Percentiles rank a stretch among this genome's conserved stretches.
Conservation (phyloP, 2,329 filamentous ascomycete species). For the Onygenales sp. region DNA sequence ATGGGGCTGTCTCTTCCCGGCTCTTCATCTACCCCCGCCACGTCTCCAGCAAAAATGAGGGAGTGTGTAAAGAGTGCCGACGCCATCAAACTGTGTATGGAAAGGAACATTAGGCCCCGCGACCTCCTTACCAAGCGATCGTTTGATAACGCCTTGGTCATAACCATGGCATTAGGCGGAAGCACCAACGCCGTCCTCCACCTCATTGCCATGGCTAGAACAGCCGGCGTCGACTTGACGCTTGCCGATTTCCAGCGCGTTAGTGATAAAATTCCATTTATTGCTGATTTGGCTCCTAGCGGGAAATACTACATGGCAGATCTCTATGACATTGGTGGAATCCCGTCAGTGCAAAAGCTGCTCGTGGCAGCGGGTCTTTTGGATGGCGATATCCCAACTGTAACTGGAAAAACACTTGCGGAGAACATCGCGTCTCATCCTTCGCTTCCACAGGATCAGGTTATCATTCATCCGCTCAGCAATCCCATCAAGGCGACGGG, state of each 20-base stretch:
- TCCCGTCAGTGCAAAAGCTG: conserved; percentile 76
- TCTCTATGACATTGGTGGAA: conserved; percentile 75
- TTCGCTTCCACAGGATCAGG: conserved; percentile 65
- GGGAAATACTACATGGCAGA: conserved; percentile 85
- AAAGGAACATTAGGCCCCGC: conserved; percentile 68
- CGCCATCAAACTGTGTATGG: conserved; percentile 70
- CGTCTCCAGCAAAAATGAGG: conserved; percentile 71
- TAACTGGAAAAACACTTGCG: conserved; percentile 74
- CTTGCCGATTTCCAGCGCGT: conserved; percentile 77
- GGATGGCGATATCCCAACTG: conserved; percentile 67
- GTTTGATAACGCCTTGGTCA: conserved; percentile 80
- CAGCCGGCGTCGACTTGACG: conserved; percentile 65
- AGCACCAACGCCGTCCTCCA: conserved; percentile 85
- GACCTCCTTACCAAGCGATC: conserved; percentile 70
- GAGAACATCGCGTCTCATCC: conserved; percentile 74
- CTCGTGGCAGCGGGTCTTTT: conserved; percentile 67
- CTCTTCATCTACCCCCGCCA: conserved; percentile 73
- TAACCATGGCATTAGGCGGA: conserved; percentile 87
- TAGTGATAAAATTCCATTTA: conserved; percentile 72
- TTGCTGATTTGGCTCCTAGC: conserved; percentile 75
- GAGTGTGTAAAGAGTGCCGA: conserved; percentile 76
- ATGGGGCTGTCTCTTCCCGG: conserved; percentile 77
- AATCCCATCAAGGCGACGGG: conserved; percentile 81
- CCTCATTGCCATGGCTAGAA: conserved; percentile 82
- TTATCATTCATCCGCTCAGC: conserved; percentile 69